Evolutionary conservation across 176 grass and related monocot species (phyloP).

Genomic region (Tillandsia leiboldiana): DNA sequence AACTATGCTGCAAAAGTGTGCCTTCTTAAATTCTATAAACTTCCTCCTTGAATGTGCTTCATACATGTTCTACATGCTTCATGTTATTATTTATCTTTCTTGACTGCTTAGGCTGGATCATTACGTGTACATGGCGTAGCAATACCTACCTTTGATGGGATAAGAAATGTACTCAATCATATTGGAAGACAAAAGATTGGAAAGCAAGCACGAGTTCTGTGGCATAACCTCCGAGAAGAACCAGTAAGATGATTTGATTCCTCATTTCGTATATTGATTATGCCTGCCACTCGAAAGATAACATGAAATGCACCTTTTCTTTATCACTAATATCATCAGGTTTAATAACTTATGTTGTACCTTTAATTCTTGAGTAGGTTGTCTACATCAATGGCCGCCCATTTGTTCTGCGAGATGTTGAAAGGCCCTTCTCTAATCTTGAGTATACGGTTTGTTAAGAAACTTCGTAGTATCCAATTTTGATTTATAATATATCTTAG

Average conservation of each 20-base stretch:
- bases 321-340: background rate
- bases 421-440: constrained; percentile 97
- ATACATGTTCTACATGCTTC: background rate
- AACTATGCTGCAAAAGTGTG: no score
- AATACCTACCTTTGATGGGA: constrained; percentile 89
- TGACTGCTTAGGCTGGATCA: constrained; percentile 60
- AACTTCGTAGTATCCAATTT: background rate
- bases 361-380: constrained; percentile 49
- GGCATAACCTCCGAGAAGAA: constrained; percentile 97
- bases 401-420: constrained; percentile 93
- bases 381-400: constrained; percentile 84
- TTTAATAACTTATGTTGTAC: constrained; percentile 21
- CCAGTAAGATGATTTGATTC: constrained; percentile 42
- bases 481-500: background rate
- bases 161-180: constrained; percentile 87
- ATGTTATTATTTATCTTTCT: background rate
- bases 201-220: constrained; percentile 63
- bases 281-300: background rate
- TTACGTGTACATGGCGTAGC: constrained; percentile 94
- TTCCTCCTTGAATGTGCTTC: background rate
- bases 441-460: constrained; percentile 74
- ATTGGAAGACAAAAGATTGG: constrained; percentile 75
- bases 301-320: constrained; percentile 7
- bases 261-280: constrained; percentile 6
- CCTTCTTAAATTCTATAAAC: no score